Evolutionary conservation across 176 grass and related monocot species (phyloP).

Genomic region (Neostapfia colusana): DNA sequence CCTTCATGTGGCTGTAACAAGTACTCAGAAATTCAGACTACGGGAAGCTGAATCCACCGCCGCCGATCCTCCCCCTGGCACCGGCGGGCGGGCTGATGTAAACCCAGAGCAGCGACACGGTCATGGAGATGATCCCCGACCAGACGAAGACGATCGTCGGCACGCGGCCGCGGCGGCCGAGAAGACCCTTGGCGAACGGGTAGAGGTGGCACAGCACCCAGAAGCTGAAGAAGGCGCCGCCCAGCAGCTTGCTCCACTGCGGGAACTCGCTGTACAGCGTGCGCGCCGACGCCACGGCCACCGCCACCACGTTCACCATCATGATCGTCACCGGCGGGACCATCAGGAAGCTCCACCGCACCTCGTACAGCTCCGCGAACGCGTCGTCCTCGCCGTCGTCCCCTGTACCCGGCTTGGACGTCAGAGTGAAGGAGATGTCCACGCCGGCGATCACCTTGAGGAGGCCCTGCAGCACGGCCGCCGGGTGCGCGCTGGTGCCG

Average conservation of each 20-base stretch:
- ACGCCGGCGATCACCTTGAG: constrained; percentile 94
- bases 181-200: constrained; percentile 90
- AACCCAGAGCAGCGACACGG: constrained; percentile 89
- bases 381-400: constrained; percentile 56
- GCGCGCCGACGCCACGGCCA: constrained; percentile 63
- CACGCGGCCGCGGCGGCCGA: constrained; percentile 86
- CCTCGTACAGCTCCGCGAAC: constrained; percentile 75
- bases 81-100: constrained; percentile 81
- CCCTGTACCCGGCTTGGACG: constrained; percentile 54
- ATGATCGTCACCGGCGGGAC: constrained; percentile 91
- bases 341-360: constrained; percentile 91
- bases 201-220: constrained; percentile 98
- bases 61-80: constrained; percentile 42
- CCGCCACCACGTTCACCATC: constrained; percentile 81
- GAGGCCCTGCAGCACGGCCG: constrained; percentile 78
- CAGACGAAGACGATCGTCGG: constrained; percentile 93
- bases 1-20: constrained; percentile 37
- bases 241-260: constrained; percentile 90
- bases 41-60: constrained; percentile 78
- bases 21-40: constrained; percentile 27
- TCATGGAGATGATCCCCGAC: constrained; percentile 75
- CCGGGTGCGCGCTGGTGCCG: constrained; percentile 87
- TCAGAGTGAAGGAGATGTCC: constrained; percentile 89
- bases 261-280: constrained; percentile 90
- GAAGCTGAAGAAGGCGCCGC: constrained; percentile 93